phyloP scores from a whole-genome alignment of 2,329 filamentous ascomycete genomes.

The Moelleriella libera region DNA sequence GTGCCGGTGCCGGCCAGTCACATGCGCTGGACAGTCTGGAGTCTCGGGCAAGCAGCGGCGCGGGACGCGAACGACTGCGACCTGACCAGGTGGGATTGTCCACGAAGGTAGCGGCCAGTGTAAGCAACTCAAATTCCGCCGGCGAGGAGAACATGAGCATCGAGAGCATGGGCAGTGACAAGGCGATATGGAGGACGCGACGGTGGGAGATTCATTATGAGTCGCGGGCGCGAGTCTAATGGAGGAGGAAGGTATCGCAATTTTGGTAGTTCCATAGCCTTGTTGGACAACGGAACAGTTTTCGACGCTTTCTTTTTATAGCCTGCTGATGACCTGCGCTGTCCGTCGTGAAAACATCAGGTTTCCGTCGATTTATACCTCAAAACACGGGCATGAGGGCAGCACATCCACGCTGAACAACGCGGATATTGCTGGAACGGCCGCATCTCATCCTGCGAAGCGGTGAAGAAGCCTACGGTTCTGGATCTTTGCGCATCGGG shows the following conservation, averaged over 20 bases:
- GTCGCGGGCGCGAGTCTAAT: not conserved
- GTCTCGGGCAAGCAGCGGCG: not conserved
- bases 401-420: too few relatives aligned
- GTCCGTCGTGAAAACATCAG: too few relatives aligned
- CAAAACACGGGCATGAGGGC: too few relatives aligned
- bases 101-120: constrained; percentile 1
- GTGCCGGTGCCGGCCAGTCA: constrained; percentile 2
- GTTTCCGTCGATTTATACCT: too few relatives aligned
- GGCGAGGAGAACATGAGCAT: constrained; percentile 4
- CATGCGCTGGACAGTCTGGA: constrained; percentile 5
- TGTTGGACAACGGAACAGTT: too few relatives aligned
- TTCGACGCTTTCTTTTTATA: not conserved
- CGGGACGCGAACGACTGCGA: not conserved
- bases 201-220: constrained; percentile 4
- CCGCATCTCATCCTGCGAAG: too few relatives aligned
- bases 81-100: constrained; percentile 2
- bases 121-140: not conserved
- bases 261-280: too few relatives aligned
- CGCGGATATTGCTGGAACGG: too few relatives aligned
- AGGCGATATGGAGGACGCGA: constrained; percentile 5
- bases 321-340: not conserved
- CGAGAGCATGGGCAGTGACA: constrained; percentile 7
- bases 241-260: not conserved
- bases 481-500: too few relatives aligned
- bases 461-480: too few relatives aligned